These are phyloP conservation scores for Cercospora nicotianae DNA, from an alignment of 2,329 filamentous ascomycete species.

Conservation along the genomic window DNA sequence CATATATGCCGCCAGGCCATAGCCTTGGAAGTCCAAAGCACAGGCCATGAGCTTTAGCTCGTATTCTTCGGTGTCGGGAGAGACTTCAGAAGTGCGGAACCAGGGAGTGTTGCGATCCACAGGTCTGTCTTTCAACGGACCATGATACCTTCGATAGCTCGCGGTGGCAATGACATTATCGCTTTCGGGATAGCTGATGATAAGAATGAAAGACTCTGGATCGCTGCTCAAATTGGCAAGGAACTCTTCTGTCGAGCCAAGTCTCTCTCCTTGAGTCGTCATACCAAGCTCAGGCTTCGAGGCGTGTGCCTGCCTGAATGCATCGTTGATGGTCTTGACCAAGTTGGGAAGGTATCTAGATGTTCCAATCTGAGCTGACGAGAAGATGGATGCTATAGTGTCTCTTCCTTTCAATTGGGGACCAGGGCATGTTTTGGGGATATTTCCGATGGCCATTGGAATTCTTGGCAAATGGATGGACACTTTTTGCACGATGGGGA, in stretches of 20 bases:
- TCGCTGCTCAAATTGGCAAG: slow-evolving; percentile 13
- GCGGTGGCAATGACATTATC: slow-evolving; percentile 21
- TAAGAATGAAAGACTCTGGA: slow-evolving; percentile 22
- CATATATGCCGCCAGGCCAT: slow-evolving; percentile 20
- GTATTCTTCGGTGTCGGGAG: slow-evolving; percentile 21
- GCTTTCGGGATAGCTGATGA: slow-evolving; percentile 8
- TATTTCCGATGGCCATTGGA: not conserved
- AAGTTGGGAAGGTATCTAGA: slow-evolving; percentile 18
- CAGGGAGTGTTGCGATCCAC: slow-evolving; percentile 9
- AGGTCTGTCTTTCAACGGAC: slow-evolving; percentile 5
- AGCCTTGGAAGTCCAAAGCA: slow-evolving; percentile 12
- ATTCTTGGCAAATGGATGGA: not conserved
- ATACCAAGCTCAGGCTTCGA: slow-evolving; percentile 18
- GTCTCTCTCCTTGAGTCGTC: slow-evolving; percentile 1
- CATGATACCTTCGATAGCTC: slow-evolving; percentile 19
- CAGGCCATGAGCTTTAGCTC: slow-evolving; percentile 24
- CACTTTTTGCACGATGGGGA: not conserved
- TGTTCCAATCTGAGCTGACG: slow-evolving; percentile 6
- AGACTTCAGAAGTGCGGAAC: slow-evolving; percentile 10
- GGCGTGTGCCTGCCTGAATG: slow-evolving; percentile 14
- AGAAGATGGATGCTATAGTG: slow-evolving; percentile 15
- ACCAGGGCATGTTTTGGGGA: not conserved
- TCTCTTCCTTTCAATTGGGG: slow-evolving; percentile 7
- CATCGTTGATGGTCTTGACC: slow-evolving; percentile 20
- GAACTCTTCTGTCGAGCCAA: slow-evolving; percentile 19